Base-by-base conservation (phyloP, 345 rosid genomes). In the Populus simonii region DNA sequence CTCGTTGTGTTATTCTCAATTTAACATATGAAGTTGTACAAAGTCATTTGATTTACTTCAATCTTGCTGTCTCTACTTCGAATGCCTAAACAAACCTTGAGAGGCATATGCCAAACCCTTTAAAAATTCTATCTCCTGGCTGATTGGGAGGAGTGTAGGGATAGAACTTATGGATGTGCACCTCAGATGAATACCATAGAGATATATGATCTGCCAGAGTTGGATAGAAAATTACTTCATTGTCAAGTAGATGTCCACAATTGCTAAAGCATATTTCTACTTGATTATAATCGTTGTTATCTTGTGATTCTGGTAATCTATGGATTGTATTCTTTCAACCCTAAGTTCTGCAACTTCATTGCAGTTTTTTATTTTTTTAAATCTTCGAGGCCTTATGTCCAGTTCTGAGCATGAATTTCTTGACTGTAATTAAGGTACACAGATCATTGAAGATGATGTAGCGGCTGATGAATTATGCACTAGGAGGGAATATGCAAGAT, bases 401-500 rank as follows among this genome's bases (percentile, higher is more conserved):
- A 82, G 91, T 85, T 84, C 84, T 86, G 85, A 83, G 87, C 92
- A 85, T 87, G 84, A 75, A 51, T 74, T 39, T 80, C 43, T 79
- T 74, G 66, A 80, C 38, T 79, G 79, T 80, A 59, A 76, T 79
- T 82, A 86, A 86, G 87, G 63, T 85, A 70, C 85, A 83, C 91
- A 95, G 99, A 93, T 93, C 66, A 79, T 91, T 80, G 92, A 90
- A 84, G 94, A 90, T 33, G 87, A 81, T 77, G 85, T 83, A 55
- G 74, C 66, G 78, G 90, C 87, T 63, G 88, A 89, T 20, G 94
- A 89, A 61, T 83, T 95, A 79, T 95, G 99, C 88, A 87, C 94
- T 41, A 93, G 89, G 79, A 85, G 96, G 84, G 97, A 93, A 80
- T 95, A 90, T 80, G 96, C 92, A 49, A 88, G 96, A 82, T 95